Percentiles rank a stretch among this genome's conserved stretches.
phyloP scores from a whole-genome alignment of 2,329 filamentous ascomycete species.

The Rasamsonia emersonii region DNA sequence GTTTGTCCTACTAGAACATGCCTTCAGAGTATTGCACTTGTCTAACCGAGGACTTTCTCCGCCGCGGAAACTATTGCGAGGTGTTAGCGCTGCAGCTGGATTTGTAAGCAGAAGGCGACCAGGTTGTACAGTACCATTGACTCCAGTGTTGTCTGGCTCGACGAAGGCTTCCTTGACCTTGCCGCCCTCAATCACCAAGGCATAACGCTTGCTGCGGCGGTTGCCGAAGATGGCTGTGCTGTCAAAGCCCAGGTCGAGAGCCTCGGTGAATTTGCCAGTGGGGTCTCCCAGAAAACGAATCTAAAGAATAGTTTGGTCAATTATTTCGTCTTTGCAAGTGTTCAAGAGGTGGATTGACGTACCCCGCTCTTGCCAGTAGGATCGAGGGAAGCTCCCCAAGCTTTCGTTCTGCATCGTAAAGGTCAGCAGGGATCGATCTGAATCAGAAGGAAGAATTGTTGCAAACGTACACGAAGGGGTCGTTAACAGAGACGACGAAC shows the following conservation, averaged over 20 bases:
- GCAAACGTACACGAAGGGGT: conserved; percentile 87
- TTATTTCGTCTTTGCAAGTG: neutral
- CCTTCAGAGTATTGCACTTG: neutral
- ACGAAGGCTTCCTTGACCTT: conserved; percentile 74
- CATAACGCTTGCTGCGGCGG: conserved; percentile 78
- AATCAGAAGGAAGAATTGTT: too few species aligned
- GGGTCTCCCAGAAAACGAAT: conserved; percentile 86
- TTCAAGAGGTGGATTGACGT: conserved; percentile 31
- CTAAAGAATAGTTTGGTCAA: conserved; percentile 41
- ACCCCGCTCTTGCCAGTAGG: conserved; percentile 66
- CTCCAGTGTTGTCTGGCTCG: conserved; percentile 81
- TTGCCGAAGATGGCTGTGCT: conserved; percentile 71
- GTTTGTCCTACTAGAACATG: neutral
- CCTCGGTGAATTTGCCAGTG: conserved; percentile 68
- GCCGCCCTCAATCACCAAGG: conserved; percentile 71
- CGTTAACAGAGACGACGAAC: conserved; percentile 88
- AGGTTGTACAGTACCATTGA: conserved; percentile 51
- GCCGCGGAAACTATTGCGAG: conserved; percentile 37
- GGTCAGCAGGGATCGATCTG: neutral
- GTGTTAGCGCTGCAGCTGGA: too few species aligned
- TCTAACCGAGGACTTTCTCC: conserved; percentile 40
- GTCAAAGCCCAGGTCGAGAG: conserved; percentile 76
- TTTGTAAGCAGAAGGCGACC: conserved; percentile 3
- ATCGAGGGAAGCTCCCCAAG: conserved; percentile 73
- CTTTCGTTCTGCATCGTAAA: conserved; percentile 62